These are phyloP conservation scores for Trametes pubescens DNA, from an alignment of 1,284 basidiomycete genomes.

Conservation along the genomic window DNA sequence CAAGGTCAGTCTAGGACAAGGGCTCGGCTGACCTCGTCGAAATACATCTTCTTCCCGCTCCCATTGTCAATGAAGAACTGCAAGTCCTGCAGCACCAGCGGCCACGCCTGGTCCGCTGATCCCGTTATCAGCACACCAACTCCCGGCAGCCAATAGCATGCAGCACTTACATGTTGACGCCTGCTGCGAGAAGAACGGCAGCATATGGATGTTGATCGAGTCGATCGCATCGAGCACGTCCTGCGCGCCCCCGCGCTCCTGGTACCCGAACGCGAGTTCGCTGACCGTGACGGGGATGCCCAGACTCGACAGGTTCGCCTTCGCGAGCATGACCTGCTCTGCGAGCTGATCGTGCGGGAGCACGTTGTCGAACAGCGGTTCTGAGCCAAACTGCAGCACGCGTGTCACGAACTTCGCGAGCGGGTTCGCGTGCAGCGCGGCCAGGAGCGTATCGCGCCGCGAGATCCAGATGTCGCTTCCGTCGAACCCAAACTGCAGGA, in stretches of 20 bases:
- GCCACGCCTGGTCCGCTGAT: slow-evolving; percentile 65
- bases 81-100: slow-evolving; percentile 64
- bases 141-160: background rate
- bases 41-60: slow-evolving; percentile 75
- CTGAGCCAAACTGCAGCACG: slow-evolving; percentile 76
- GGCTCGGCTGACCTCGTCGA: slow-evolving; percentile 59
- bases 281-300: slow-evolving; percentile 73
- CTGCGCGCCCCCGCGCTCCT: slow-evolving; percentile 59
- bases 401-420: slow-evolving; percentile 74
- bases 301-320: slow-evolving; percentile 58
- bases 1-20: background rate
- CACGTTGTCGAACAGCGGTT: slow-evolving; percentile 74
- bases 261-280: slow-evolving; percentile 58
- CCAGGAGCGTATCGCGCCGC: slow-evolving; percentile 62
- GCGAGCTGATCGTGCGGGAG: slow-evolving; percentile 62
- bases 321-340: slow-evolving; percentile 58
- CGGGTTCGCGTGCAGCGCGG: slow-evolving; percentile 66
- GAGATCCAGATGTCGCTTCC: slow-evolving; percentile 61
- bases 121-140: slow-evolving; percentile 5
- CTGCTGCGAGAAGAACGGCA: slow-evolving; percentile 73
- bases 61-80: slow-evolving; percentile 69
- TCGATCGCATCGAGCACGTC: slow-evolving; percentile 71
- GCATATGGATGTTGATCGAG: slow-evolving; percentile 73
- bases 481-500: slow-evolving; percentile 67
- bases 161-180: slow-evolving; percentile 63